Conservation (phyloP, 2,329 filamentous ascomycete genomes). For the Sporothrix inflata region DNA sequence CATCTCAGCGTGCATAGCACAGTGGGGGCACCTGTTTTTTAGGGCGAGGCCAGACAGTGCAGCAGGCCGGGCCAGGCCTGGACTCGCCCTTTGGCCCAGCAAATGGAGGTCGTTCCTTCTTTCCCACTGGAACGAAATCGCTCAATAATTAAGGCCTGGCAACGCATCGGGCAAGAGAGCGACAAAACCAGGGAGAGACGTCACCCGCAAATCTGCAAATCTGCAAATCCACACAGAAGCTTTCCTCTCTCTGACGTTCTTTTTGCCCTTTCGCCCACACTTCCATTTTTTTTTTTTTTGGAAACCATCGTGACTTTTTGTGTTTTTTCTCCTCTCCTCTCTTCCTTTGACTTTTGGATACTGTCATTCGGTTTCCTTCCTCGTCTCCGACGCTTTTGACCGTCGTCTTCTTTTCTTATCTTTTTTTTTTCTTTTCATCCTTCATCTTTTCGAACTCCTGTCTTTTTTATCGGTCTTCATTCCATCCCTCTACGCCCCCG, state of each 20-base stretch:
- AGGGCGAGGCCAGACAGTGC: not conserved
- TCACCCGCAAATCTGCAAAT: conserved; percentile 8
- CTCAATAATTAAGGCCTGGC: conserved; percentile 16
- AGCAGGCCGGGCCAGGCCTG: not conserved
- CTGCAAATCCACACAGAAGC: not conserved
- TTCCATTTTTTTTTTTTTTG: not conserved
- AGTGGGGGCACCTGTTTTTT: not conserved
- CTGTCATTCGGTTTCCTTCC: not conserved
- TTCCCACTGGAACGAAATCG: conserved; percentile 25
- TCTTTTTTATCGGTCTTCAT: not conserved
- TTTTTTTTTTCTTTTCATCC: not conserved
- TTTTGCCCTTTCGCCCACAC: not conserved
- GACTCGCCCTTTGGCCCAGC: not conserved
- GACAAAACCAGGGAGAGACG: not conserved
- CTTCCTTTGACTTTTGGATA: not conserved
- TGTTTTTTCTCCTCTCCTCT: not conserved
- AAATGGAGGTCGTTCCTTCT: not conserved
- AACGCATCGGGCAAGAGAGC: conserved; percentile 23
- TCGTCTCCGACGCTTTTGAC: not conserved
- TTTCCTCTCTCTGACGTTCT: not conserved
- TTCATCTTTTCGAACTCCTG: not conserved
- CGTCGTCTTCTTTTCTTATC: not conserved
- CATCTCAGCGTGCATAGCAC: not conserved
- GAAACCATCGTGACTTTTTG: not conserved
- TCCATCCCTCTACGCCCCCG: not conserved